Evolutionary conservation across 108 stramenopile genomes (phyloP), one percentile per base, ranked within the genome.

Genomic region (Fistulifera solaris): DNA sequence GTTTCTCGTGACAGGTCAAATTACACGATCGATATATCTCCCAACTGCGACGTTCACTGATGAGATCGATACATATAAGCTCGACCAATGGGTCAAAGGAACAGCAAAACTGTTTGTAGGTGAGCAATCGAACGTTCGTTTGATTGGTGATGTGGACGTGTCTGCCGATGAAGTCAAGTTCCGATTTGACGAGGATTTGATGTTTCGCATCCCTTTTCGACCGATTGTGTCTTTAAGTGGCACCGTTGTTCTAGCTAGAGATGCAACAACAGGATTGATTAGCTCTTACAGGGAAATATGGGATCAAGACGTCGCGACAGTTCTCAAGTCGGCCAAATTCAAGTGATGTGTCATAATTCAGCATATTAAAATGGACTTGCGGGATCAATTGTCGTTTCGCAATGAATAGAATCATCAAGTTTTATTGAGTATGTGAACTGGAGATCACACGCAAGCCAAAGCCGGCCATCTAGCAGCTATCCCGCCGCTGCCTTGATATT

Each of bases 31-130:
- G n/a, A 54, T 93, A 21, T 93, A 93, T 57, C 83, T 79, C 23
- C 85, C 89, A 63, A 70, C 73, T 1, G 78, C 81, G 12, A 79
- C 68, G 11, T 93, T 93, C 56, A 85, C 80, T 0, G 91, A 93
- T 59, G 91, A 93, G 65, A 93, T 93, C 54, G 91, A 93, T 61
- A 81, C 80, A 0, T 93, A 93, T 63, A 54, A 65, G 25, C 55
- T 91, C 68, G 79, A 87, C 46, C 67, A 87, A 52, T 91, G 89
- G 85, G 78, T 93, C 26, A 68, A 65, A 40, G 91, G 91, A 1
- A 93, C 91, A 1, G 61, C 77, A 57, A 66, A 71, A 44, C 65
- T 93, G 8, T 93, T 93, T 66, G 81, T 87, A 6, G 61, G 65
- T 0, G 66, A 70, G n/a, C 75, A 74, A 22, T 84, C 78, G 0